These are phyloP conservation scores for Beauveria caledonica DNA, from an alignment of 2,329 filamentous ascomycete species.

Conservation along the genomic window DNA sequence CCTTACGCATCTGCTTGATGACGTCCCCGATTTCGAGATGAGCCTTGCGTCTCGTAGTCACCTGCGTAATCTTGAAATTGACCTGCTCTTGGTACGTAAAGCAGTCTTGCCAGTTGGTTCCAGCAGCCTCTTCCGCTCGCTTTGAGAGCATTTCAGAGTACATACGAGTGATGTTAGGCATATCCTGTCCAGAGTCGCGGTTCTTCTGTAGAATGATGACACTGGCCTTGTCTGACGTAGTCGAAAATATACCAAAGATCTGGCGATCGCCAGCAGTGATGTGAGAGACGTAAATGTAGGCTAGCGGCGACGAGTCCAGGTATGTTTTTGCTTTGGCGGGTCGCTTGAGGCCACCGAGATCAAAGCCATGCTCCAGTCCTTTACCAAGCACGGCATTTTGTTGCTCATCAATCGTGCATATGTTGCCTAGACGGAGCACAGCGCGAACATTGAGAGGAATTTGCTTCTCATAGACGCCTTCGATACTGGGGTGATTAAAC, in stretches of 20 bases:
- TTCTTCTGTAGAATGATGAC: conserved; percentile 81
- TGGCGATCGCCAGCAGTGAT: conserved; percentile 84
- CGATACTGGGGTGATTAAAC: conserved; percentile 88
- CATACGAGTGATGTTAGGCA: conserved; percentile 85
- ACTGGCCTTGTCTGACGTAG: conserved; percentile 68
- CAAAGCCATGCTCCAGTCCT: conserved; percentile 89
- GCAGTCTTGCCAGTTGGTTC: conserved; percentile 66
- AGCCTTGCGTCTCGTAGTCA: conserved; percentile 83
- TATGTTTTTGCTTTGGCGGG: conserved; percentile 60
- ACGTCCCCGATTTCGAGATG: conserved; percentile 81
- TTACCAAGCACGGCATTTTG: conserved; percentile 87
- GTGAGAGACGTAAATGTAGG: conserved; percentile 89
- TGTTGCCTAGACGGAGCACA: conserved; percentile 79
- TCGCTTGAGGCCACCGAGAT: conserved; percentile 66
- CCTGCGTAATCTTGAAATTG: conserved; percentile 76
- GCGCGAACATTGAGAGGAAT: conserved; percentile 81
- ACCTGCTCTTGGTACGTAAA: conserved; percentile 83
- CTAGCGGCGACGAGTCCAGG: conserved; percentile 63
- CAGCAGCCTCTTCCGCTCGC: conserved; percentile 56
- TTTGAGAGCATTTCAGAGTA: conserved; percentile 69
- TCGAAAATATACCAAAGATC: conserved; percentile 90
- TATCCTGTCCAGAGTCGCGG: conserved; percentile 66
- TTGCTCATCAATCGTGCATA: conserved; percentile 86
- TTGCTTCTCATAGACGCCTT: conserved; percentile 94
- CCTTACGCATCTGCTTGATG: conserved; percentile 82